Evolutionary conservation across 2,329 filamentous ascomycete species (phyloP), one percentile per base, ranked within the genome.

Genomic region (Cladosporium oxysporum): DNA sequence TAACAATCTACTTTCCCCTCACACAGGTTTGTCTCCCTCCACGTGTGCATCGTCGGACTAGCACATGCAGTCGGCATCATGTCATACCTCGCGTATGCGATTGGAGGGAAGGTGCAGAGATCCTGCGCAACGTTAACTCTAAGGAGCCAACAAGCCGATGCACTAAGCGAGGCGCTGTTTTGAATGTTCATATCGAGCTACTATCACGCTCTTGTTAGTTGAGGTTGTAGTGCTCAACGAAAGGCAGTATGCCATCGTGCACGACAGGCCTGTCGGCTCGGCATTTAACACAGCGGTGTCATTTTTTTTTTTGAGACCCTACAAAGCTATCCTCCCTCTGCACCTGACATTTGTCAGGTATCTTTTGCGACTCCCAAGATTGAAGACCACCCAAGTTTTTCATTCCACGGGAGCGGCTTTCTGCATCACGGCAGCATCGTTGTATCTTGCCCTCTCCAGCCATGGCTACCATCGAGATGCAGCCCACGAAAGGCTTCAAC

Each of bases 401-500:
- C 4, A 16, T 11, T 21, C 10, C 18, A 11, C 16, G 1, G 47
- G 7, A 14, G 7, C 21, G 10, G 47, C n/a, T 21, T 14, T 12
- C 3, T 7, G 11, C 12, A n/a, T 18, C 11, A 37, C 35, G 16
- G 35, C 12, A 37, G 35, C 12, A 37, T 37, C 14, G 11, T n/a
- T 57, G 29, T 21, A 29, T 55, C 52, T 18, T 55, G 7, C 28
- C 2, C 14, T 29, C 11, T 10, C 3, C 49, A 55, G 18, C 33
- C 33, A 58, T 58, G 33, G 55, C 55, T 26, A 26, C 33, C 21
- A 7, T 58, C 21, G 55, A 58, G 21, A 41, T 58, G 55, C 55
- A 58, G 10, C 55, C 55, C 31, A 41, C 10, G 29, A 58, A 58
- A 18, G 55, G 55, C 31, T 58, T 37, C n/a, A 33, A 5, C 53